These are phyloP conservation scores for Talaromyces thailandensis DNA, from an alignment of 495 filamentous ascomycete species.

Conservation along the genomic window DNA sequence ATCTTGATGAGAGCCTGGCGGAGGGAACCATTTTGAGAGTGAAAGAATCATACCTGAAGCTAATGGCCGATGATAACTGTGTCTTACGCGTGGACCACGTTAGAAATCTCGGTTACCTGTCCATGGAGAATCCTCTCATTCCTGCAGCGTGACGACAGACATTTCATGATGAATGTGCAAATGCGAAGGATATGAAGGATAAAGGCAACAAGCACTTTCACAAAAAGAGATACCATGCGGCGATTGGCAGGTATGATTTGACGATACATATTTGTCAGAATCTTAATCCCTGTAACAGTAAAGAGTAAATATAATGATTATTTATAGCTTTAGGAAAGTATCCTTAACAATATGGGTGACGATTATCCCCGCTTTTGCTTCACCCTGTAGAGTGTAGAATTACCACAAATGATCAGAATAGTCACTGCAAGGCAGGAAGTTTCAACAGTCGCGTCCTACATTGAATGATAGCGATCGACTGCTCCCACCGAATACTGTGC, in stretches of 20 bases:
- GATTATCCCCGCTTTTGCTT: slow-evolving; percentile 44
- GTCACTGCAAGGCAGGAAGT: too few species aligned
- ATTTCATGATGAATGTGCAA: too few species aligned
- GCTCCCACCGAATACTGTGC: too few species aligned
- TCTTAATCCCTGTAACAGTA: too few species aligned
- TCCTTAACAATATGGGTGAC: slow-evolving; percentile 41
- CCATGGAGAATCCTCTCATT: slow-evolving; percentile 19
- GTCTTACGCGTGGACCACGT: slow-evolving; percentile 45
- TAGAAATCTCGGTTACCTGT: slow-evolving; percentile 31
- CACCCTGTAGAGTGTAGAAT: slow-evolving; percentile 18
- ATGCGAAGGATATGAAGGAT: too few species aligned
- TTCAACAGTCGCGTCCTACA: too few species aligned
- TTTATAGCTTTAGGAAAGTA: slow-evolving; percentile 33
- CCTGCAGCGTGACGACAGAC: slow-evolving; percentile 23
- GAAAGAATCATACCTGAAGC: slow-evolving; percentile 46
- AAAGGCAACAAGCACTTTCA: too few species aligned
- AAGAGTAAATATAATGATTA: slow-evolving; percentile 36
- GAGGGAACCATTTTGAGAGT: slow-evolving; percentile 27
- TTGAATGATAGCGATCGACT: too few species aligned
- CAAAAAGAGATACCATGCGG: too few species aligned
- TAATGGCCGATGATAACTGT: slow-evolving; percentile 24
- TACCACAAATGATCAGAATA: too few species aligned
- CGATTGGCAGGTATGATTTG: too few species aligned
- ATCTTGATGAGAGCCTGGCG: slow-evolving; percentile 16
- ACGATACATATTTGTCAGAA: too few species aligned